Conservation (phyloP, 1,284 basidiomycete species). For the Violaceomyces palustris region DNA sequence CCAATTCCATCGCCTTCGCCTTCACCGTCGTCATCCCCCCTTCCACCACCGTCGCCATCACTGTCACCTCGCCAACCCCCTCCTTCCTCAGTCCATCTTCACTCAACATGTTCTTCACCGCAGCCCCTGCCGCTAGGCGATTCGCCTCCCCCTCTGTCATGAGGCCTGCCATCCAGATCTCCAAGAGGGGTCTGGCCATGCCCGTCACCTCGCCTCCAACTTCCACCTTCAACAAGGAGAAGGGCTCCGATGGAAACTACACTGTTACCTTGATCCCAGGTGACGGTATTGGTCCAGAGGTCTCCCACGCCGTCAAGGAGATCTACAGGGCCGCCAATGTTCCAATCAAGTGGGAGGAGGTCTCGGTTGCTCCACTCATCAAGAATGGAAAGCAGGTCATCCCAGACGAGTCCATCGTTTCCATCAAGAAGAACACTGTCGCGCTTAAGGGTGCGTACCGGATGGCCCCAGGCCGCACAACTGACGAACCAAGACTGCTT, state of each 20-base stretch:
- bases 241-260: conserved; percentile 69
- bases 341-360: conserved; percentile 79
- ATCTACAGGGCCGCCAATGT: conserved; percentile 78
- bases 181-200: conserved; percentile 36
- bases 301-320: conserved; percentile 87
- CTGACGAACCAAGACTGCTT: no score
- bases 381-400: conserved; percentile 94
- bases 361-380: conserved; percentile 81
- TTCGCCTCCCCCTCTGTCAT: conserved; percentile 29
- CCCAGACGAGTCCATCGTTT: conserved; percentile 82
- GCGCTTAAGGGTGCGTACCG: conserved; percentile 77
- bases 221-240: conserved; percentile 48
- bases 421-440: conserved; percentile 94
- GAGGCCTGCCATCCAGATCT: conserved; percentile 12
- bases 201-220: conserved; percentile 42
- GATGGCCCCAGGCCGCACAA: no score
- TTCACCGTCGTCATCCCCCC: not conserved
- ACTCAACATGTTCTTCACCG: conserved; percentile 9
- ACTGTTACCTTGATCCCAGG: conserved; percentile 86
- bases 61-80: conserved; percentile 23
- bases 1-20: no score
- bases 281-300: conserved; percentile 95
- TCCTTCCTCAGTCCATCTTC: no score
- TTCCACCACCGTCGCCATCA: not conserved
- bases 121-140: conserved; percentile 5